Conservation (phyloP, 352 stramenopile species). For the Bremia lactucae region DNA sequence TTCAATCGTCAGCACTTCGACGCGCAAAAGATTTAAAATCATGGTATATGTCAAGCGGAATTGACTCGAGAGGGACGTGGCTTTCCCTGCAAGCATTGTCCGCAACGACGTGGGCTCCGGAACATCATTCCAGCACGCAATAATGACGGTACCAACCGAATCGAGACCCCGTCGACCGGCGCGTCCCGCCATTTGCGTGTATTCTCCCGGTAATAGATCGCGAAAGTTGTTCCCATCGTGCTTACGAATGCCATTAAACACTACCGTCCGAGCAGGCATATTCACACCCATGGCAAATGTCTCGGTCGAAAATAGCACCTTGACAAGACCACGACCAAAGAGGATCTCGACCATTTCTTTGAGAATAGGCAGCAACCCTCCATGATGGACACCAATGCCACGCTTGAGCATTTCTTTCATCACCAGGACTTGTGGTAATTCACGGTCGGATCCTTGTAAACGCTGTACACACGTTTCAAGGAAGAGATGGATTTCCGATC, state of each 20-base stretch:
- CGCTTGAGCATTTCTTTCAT: constrained; percentile 94
- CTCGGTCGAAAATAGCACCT: constrained; percentile 98
- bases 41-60: constrained; percentile 99
- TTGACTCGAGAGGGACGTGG: constrained; percentile 91
- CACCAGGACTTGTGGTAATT: constrained; percentile 95
- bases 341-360: constrained; percentile 99
- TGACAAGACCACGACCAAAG: constrained; percentile 94
- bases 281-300: constrained; percentile 99
- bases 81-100: constrained; percentile 93
- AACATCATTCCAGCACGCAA: constrained; percentile 96
- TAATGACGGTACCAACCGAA: constrained; percentile 93
- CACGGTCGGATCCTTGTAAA: constrained; percentile 90
- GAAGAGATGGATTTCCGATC: constrained; percentile 79
- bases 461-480: constrained; percentile 65
- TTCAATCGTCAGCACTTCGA: constrained; percentile 82
- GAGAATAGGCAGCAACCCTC: constrained; percentile 95
- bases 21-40: constrained; percentile 94
- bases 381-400: constrained; percentile 95
- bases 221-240: constrained; percentile 92
- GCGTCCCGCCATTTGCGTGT: constrained; percentile 96
- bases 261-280: constrained; percentile 95
- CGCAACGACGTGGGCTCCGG: constrained; percentile 90
- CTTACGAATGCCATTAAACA: constrained; percentile 97
- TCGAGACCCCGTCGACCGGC: constrained; percentile 95
- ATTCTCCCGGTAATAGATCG: constrained; percentile 82